Conservation (phyloP, 2,329 filamentous ascomycete species). For the Lachnellula occidentalis region DNA sequence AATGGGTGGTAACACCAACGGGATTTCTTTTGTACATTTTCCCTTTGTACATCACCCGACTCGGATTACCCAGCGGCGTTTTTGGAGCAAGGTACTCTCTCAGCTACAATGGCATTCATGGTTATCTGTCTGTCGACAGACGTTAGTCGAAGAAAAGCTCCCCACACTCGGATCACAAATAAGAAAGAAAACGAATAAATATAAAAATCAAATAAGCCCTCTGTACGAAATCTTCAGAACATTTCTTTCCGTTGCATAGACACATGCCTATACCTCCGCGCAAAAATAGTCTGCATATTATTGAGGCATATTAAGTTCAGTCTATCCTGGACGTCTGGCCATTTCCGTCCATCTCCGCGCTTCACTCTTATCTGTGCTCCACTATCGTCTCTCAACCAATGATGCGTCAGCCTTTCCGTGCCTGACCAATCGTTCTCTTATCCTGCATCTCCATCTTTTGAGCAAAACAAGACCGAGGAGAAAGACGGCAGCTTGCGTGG, state of each 20-base stretch:
- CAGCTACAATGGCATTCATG: too few relatives aligned
- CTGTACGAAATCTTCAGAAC: too few relatives aligned
- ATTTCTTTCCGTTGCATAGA: too few relatives aligned
- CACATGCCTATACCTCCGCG: too few relatives aligned
- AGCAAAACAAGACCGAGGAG: not conserved
- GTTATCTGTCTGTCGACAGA: not conserved
- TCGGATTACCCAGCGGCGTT: not conserved
- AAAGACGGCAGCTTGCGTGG: not conserved
- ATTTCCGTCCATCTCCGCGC: not conserved
- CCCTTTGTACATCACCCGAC: not conserved
- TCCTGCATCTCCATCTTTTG: not conserved
- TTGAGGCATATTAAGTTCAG: too few relatives aligned
- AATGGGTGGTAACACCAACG: too few relatives aligned
- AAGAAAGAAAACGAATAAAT: too few relatives aligned
- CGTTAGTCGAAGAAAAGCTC: not conserved
- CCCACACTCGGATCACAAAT: not conserved
- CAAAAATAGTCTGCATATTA: not conserved
- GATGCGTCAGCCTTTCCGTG: not conserved
- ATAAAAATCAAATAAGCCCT: too few relatives aligned
- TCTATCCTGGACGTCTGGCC: too few relatives aligned
- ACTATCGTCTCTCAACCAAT: not conserved
- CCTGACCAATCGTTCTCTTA: not conserved
- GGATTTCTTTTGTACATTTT: not conserved
- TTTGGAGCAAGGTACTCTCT: not conserved
- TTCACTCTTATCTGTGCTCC: not conserved